Base-by-base conservation (phyloP, 1,139 yeast species). In the Suhomyces taliae region DNA sequence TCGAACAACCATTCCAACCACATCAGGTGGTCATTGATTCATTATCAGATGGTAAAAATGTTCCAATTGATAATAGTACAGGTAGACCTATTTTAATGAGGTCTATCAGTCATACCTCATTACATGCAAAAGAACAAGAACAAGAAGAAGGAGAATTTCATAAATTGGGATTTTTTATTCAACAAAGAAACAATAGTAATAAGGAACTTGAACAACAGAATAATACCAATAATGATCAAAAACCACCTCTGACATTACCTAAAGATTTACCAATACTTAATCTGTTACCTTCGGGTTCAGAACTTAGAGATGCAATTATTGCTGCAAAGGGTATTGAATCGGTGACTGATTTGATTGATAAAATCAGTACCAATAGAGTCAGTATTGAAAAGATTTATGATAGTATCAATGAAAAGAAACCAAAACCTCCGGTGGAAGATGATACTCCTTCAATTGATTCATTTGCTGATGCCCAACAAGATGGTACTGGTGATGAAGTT, bases 81-180 rank as follows among this genome's bases (percentile, higher is more conserved):
- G 95, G 95, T 39, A 71, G 85, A 52, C 89, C 91, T 1, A 83
- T 86, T 19, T 67, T 85, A 49, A 76, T 83, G 67, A 75, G 84
- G 56, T 79, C 83, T 4, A 70, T 81, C 6, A 83, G 90, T 1
- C 86, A 81, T 53, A 83, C 89, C 0, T 83, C 88, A 0, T 59
- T 80, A 7, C 83, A 83, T 55, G 87, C 90, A 19, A 86, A 82
- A 61, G 82, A 79, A 54, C 90, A 86, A 62, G 96, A 90, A 59
- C 82, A 84, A 53, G 97, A 90, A 65, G 97, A 90, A 72, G 97
- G 97, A 54, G 96, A 88, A 59, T 76, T 90, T 52, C 96, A 89
- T 66, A 83, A 87, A 65, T 82, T 89, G 81, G 95, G 95, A 12
- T 81, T 79, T 58, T 85, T 81, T 58, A 83, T 85, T 56, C 87